Evolutionary conservation across 441 rosid species (phyloP).

Genomic region (Aquilaria agallochum): DNA sequence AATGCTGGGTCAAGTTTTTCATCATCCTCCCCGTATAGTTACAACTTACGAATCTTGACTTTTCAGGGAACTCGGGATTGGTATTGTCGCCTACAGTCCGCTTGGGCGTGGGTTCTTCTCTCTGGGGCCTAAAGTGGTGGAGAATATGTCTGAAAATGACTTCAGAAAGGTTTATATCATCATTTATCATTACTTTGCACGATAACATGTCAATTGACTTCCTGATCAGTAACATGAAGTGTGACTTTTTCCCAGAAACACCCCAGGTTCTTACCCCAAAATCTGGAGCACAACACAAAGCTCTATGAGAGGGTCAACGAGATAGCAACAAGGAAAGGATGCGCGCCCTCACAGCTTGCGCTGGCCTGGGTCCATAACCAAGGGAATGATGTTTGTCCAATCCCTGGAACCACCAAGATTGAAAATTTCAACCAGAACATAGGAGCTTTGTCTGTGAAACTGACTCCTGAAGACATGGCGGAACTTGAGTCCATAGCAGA

Average conservation of each 20-base stretch:
- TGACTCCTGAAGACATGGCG: conserved; percentile 22
- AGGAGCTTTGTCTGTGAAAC: conserved; percentile 24
- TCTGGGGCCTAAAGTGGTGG: conserved; percentile 21
- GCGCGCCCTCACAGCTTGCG: conserved; percentile 44
- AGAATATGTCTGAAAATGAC: conserved; percentile 20
- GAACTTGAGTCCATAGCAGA: conserved; percentile 48
- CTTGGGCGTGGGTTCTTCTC: conserved; percentile 65
- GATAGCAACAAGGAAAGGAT: conserved; percentile 25
- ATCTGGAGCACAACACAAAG: conserved; percentile 9
- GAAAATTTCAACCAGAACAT: conserved; percentile 31
- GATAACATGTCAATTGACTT: too few species aligned
- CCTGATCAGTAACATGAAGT: too few species aligned
- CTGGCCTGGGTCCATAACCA: conserved; percentile 45
- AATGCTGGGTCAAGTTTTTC: background rate
- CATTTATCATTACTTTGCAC: too few species aligned
- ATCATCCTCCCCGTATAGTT: background rate
- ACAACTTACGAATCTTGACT: background rate
- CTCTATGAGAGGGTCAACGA: conserved; percentile 19
- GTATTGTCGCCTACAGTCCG: conserved; percentile 68
- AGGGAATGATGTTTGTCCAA: conserved; percentile 41
- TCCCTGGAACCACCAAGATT: conserved; percentile 45
- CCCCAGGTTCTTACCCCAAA: conserved; percentile 14
- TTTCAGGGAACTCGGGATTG: conserved; percentile 69
- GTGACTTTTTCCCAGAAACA: too few species aligned
- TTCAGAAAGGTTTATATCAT: conserved; percentile 1